Evolutionary conservation across 495 filamentous ascomycete genomes (phyloP), one percentile per base, ranked within the genome.

Genomic region (Penicillium antarcticum): DNA sequence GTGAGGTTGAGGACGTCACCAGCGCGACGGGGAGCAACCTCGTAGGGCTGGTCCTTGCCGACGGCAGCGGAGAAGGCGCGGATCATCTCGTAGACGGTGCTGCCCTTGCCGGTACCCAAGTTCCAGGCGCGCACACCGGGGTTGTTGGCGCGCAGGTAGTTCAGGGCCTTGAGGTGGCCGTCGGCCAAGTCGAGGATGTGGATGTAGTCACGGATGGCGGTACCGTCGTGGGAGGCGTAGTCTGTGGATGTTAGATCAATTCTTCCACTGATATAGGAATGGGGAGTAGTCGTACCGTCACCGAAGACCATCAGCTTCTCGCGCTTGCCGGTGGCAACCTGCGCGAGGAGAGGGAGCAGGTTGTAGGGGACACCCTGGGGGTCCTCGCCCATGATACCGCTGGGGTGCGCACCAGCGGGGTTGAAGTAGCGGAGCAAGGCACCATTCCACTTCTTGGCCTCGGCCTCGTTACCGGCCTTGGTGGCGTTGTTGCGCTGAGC

Each of bases 121-220:
- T 98, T 98, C 95, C 95, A 98, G 50, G 92, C 92, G 51, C 88
- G 84, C 42, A 96, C 90, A 51, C 94, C 94, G 36, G 95, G 95
- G 66, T 95, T 87, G 65, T 92, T 79, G 47, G 87, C 79, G 57
- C 87, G 87, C 35, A 98, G 89, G 72, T 96, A 89, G 76, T 95
- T 88, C 55, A 98, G 85, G 19, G 94, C 94, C 38, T 89, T 84
- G 33, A 96, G 75, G 74, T 98, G 94, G 45, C 94, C 94, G 57
- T 82, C 80, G 17, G 95, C 88, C 35, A 96, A 83, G 62, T 96
- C 91, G 45, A 94, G 81, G 54, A 96, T 89, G 75, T 96, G 91
- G 70, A 66, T 85, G 71, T 86, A 89, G 66, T 89, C 86, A 40
- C 86, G 81, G 58, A 89, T 85, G 51, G 87, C 87, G 26, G 87